Evolutionary conservation across 2,329 filamentous ascomycete genomes (phyloP).

Genomic region (Cercospora berteroae): DNA sequence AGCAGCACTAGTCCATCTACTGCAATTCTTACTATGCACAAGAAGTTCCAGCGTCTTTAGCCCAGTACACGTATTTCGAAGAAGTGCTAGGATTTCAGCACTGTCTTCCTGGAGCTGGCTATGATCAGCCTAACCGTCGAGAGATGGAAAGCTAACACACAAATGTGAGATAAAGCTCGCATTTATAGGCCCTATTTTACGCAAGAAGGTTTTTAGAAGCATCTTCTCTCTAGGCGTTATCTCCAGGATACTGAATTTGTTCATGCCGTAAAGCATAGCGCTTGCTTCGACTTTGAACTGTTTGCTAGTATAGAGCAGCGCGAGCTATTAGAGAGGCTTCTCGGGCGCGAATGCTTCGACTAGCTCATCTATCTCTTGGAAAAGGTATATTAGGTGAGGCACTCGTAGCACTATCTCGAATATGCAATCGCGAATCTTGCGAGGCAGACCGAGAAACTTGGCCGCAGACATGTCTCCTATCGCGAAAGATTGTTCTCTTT

Average conservation of each 20-base stretch:
- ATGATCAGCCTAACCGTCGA: background rate
- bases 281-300: background rate
- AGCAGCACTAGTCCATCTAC: background rate
- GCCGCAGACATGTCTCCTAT: background rate
- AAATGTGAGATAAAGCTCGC: background rate
- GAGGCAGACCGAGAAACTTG: background rate
- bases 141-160: background rate
- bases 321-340: background rate
- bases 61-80: background rate
- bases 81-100: background rate
- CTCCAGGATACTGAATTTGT: background rate
- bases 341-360: background rate
- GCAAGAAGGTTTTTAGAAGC: background rate
- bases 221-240: background rate
- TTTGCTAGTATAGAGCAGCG: background rate
- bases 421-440: background rate
- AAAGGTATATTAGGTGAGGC: background rate
- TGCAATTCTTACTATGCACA: background rate
- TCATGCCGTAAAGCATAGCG: background rate
- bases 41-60: background rate
- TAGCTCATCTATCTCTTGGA: background rate
- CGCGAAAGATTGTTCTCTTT: background rate
- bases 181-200: background rate
- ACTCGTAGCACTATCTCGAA: background rate
- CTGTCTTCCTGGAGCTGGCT: background rate